A percentile compares a stretch with the other conserved stretches of the same genome.
Conservation (phyloP, 345 rosid genomes). For the Combretum micranthum region DNA sequence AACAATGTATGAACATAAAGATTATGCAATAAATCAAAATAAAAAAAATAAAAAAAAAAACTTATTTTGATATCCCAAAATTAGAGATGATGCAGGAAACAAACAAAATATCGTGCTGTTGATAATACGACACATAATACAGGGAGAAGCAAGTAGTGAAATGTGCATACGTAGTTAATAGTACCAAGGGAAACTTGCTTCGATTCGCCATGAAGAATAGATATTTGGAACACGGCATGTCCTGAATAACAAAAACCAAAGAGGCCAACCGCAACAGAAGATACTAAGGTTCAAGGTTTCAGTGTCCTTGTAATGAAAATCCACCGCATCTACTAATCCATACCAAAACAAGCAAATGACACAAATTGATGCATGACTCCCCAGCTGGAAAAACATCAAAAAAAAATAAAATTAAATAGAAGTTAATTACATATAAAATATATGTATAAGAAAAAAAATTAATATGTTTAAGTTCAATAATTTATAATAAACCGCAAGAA, state of each 20-base stretch:
- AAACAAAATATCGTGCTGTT: background rate
- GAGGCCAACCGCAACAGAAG: slow-evolving; percentile 91
- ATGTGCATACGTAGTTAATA: slow-evolving; percentile 48
- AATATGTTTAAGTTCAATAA: too few species aligned
- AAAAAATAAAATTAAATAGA: too few species aligned
- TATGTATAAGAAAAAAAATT: too few species aligned
- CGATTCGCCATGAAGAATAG: slow-evolving; percentile 82
- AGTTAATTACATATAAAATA: too few species aligned
- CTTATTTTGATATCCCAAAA: too few species aligned
- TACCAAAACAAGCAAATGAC: slow-evolving; percentile 87
- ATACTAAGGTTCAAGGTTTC: slow-evolving; percentile 44
- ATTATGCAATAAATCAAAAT: too few species aligned
- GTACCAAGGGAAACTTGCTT: slow-evolving; percentile 60
- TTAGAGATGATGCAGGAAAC: too few species aligned
- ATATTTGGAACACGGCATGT: slow-evolving; percentile 95
- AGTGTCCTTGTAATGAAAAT: slow-evolving; percentile 59
- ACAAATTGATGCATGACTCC: slow-evolving; percentile 79
- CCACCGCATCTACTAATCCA: slow-evolving; percentile 73
- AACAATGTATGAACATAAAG: too few species aligned
- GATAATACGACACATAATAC: background rate
- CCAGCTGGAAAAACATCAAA: slow-evolving; percentile 77
- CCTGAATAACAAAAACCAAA: slow-evolving; percentile 95
- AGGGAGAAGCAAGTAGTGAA: background rate
- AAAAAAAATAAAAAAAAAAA: too few species aligned
- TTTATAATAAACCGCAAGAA: background rate